Base-by-base conservation (phyloP, 257 asterid species). In the Dorcoceras hygrometricum region DNA sequence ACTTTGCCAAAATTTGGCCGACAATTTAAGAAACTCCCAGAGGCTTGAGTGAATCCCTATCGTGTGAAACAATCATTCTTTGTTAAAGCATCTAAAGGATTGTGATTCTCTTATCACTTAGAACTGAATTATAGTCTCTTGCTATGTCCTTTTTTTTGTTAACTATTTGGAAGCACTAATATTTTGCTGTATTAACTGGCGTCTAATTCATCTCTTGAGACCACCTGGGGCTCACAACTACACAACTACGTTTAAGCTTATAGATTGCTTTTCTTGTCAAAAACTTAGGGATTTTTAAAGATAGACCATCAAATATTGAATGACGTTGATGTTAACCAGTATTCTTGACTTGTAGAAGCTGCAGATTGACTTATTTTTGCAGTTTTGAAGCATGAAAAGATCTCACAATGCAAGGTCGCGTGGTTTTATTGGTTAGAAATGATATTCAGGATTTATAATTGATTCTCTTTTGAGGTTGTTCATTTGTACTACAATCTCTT, bases 1-100 rank as follows among this genome's bases (percentile, higher is more conserved):
- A 36, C 51, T 50, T 70, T 55, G 34, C 11, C 54, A 65, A 63
- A 54, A 62, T 62, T 48, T 46, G 22, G 67, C 18, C 34, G 23
- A 66, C 51, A 50, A 26, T 34, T 67, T 24, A 32, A 62, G 53
- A 29, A 59, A 23, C 23, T 28, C 27, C 27, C 55, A 36, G 68
- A 46, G 26, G 25, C 29, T 34, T 4, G 19, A 27, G 24, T 6
- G 24, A 14, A 50, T 53, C 23, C 63, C 60, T 62, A 46, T 43
- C 43, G 28, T 43, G 31, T 62, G 48, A 62, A 23, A 8, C 57
- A 27, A 24, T 14, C 22, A 22, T 34, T 63, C 12, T 31, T 14
- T 43, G 28, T 22, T 5, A 23, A 26, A 63, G 59, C 31, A 51
- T 39, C 27, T 23, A 14, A 26, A 7, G 31, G 19, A 56, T 51